phyloP scores from a whole-genome alignment of 2,329 filamentous ascomycete genomes.

The Gremmenia infestans region DNA sequence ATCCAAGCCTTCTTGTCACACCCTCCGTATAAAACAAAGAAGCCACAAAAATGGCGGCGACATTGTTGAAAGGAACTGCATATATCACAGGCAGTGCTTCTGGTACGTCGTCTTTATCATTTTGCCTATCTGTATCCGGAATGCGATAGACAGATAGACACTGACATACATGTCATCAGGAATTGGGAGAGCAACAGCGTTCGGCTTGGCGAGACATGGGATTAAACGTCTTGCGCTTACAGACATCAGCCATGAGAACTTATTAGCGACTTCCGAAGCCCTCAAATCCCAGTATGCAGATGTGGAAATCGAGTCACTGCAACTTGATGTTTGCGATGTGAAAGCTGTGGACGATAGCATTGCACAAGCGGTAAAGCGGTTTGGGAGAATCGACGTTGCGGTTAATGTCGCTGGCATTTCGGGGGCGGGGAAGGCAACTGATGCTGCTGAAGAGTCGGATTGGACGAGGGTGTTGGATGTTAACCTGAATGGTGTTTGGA shows the following conservation, averaged over 20 bases:
- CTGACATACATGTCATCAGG: slow-evolving; percentile 30
- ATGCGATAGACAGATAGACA: neutral
- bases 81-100: slow-evolving; percentile 46
- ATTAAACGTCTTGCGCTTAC: slow-evolving; percentile 42
- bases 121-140: too few relatives aligned
- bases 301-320: slow-evolving; percentile 37
- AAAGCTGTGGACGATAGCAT: slow-evolving; percentile 41
- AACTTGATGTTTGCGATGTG: slow-evolving; percentile 43
- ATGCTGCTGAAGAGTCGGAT: slow-evolving; percentile 42
- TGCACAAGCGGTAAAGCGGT: slow-evolving; percentile 37
- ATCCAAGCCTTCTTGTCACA: too few relatives aligned
- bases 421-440: slow-evolving; percentile 38
- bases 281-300: slow-evolving; percentile 36
- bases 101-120: slow-evolving; percentile 26
- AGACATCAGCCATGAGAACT: slow-evolving; percentile 37
- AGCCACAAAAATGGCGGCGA: slow-evolving; percentile 20
- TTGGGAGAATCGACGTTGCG: slow-evolving; percentile 50
- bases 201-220: slow-evolving; percentile 44
- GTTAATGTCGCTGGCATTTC: slow-evolving; percentile 52
- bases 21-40: too few relatives aligned
- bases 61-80: slow-evolving; percentile 40
- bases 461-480: slow-evolving; percentile 47
- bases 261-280: slow-evolving; percentile 30
- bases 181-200: slow-evolving; percentile 44
- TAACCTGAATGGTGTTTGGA: slow-evolving; percentile 52